Conservation (phyloP, 2,329 filamentous ascomycete species). For the Claviceps sp. region DNA sequence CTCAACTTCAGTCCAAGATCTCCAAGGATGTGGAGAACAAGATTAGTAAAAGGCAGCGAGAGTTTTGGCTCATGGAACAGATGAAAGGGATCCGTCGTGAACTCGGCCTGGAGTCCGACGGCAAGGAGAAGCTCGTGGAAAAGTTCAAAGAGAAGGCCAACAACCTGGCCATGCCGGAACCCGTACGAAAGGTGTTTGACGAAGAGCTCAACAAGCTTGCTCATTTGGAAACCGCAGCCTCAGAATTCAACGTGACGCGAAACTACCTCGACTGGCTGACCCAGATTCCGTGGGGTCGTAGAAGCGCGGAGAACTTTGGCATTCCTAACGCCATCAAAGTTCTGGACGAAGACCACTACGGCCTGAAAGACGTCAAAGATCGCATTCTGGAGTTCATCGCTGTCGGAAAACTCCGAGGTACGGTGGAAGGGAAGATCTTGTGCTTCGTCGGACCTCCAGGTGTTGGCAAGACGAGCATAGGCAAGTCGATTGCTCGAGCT, state of each 20-base stretch:
- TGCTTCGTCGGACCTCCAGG: slow-evolving; percentile 96
- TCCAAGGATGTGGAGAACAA: slow-evolving; percentile 95
- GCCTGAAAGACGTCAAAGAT: slow-evolving; percentile 95
- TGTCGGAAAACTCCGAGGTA: slow-evolving; percentile 90
- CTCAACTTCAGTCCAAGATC: slow-evolving; percentile 91
- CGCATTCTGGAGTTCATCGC: slow-evolving; percentile 97
- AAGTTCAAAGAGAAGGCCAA: slow-evolving; percentile 92
- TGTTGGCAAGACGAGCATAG: slow-evolving; percentile 97
- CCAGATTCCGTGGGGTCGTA: slow-evolving; percentile 92
- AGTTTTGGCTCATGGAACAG: slow-evolving; percentile 98
- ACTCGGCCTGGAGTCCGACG: slow-evolving; percentile 90
- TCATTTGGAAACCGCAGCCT: slow-evolving; percentile 87
- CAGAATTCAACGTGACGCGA: slow-evolving; percentile 94
- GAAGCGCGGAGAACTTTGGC: slow-evolving; percentile 91
- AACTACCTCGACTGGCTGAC: slow-evolving; percentile 99
- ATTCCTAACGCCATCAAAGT: slow-evolving; percentile 85
- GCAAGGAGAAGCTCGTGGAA: slow-evolving; percentile 95
- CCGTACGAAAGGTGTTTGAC: slow-evolving; percentile 93
- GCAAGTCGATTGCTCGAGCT: slow-evolving; percentile 91
- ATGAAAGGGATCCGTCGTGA: slow-evolving; percentile 98
- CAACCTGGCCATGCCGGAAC: slow-evolving; percentile 92
- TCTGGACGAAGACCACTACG: slow-evolving; percentile 91
- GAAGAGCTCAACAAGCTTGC: slow-evolving; percentile 96
- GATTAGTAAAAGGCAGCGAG: slow-evolving; percentile 91
- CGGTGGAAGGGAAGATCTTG: slow-evolving; percentile 94